These are phyloP conservation scores for Salmacisia buchloeana DNA, from an alignment of 1,284 basidiomycete genomes.

Conservation along the genomic window DNA sequence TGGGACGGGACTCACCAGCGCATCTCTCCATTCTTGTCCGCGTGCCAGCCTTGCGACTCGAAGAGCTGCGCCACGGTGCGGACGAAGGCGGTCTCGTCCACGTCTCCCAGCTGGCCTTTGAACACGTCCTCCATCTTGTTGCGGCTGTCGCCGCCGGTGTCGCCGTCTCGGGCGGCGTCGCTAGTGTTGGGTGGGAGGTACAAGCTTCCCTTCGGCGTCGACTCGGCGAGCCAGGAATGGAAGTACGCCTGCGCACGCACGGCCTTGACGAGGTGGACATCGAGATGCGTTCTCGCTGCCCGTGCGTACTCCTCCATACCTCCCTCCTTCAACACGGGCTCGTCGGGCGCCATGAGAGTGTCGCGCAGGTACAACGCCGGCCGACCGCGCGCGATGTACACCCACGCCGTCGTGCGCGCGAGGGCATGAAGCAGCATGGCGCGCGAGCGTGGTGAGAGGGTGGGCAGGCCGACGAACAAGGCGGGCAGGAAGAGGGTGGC, in stretches of 20 bases:
- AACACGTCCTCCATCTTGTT: neutral
- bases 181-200: neutral
- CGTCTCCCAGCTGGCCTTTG: constrained; percentile 5
- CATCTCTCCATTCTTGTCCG: neutral
- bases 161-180: neutral
- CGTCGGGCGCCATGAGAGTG: neutral
- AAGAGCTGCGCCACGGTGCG: constrained; percentile 12
- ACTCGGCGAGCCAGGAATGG: neutral
- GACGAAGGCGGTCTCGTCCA: constrained; percentile 14
- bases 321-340: neutral
- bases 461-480: neutral
- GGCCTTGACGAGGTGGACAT: constrained; percentile 16
- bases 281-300: constrained; percentile 2
- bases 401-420: constrained; percentile 14
- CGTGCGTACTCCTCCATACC: neutral
- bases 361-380: constrained; percentile 11
- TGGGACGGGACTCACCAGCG: neutral
- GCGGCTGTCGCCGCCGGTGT: neutral
- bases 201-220: neutral
- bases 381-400: constrained; percentile 21
- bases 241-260: constrained; percentile 10
- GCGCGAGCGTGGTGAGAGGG: neutral
- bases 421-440: constrained; percentile 12
- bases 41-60: constrained; percentile 10
- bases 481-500: constrained; percentile 22